phyloP scores from a whole-genome alignment of 257 asterid species.

The Salvia rosmarinus region DNA sequence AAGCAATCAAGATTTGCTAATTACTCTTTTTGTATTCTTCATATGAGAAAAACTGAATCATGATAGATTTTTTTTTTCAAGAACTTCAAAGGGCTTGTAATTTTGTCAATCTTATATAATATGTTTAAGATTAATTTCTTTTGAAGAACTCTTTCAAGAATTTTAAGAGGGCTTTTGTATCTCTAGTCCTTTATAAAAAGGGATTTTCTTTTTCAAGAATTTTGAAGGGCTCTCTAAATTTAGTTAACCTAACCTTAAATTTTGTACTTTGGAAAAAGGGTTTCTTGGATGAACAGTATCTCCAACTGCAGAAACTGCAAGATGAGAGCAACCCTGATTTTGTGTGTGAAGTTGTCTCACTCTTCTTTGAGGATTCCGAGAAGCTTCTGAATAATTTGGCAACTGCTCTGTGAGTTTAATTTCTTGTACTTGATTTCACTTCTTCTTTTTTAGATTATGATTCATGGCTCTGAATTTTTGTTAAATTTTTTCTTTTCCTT shows the following conservation, averaged over 20 bases:
- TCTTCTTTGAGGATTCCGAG: constrained; percentile 78
- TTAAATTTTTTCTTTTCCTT: no score
- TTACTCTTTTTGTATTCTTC: background rate
- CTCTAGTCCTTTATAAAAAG: background rate
- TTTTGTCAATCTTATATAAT: background rate
- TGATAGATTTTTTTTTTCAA: background rate
- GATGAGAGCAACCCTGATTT: constrained; percentile 80
- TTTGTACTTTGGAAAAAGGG: constrained; percentile 30
- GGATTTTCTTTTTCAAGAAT: background rate
- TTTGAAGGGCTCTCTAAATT: background rate
- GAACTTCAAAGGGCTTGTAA: constrained; percentile 1
- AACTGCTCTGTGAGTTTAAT: constrained; percentile 54
- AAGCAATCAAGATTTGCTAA: constrained; percentile 18
- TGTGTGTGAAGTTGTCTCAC: constrained; percentile 69
- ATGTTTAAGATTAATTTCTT: background rate
- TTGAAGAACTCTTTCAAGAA: background rate
- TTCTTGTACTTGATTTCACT: background rate
- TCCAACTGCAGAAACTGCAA: constrained; percentile 69
- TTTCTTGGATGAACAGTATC: constrained; percentile 66
- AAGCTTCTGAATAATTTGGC: constrained; percentile 63
- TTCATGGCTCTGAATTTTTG: background rate
- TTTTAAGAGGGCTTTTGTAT: background rate
- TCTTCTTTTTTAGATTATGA: background rate
- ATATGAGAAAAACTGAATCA: background rate
- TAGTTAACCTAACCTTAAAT: constrained; percentile 2